Base-by-base conservation (phyloP, 2,329 filamentous ascomycete species). In the Trichoderma breve region DNA sequence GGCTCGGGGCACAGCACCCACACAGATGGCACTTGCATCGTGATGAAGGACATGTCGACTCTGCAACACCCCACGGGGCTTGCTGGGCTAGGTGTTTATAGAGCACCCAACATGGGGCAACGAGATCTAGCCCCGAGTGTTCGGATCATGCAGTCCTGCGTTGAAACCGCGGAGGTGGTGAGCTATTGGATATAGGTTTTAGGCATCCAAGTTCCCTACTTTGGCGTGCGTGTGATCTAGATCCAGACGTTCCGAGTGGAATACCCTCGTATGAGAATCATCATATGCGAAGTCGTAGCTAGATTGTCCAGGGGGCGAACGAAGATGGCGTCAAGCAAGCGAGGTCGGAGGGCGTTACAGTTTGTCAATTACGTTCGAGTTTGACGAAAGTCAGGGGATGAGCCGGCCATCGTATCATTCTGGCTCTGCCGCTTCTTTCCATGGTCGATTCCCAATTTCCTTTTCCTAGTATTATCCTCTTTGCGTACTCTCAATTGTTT, bases 181-280 rank as follows among this genome's bases (percentile, higher is more conserved):
- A 71, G 30, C 60, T 71, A 71, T 64, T 58, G 58, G n/a, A 32
- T 64, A 32, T 71, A 32, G 60, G 15, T 18, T 71, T 71, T 64
- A 71, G 60, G 60, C 68, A 71, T 71, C 68, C 30, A 64, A 57
- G 14, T 58, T 63, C n/a, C 63, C 21, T n/a, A 71, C 60, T 32
- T 36, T 64, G 68, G 60, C 43, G 47, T 62, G 39, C 57, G 24
- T 4, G 15, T 12, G 57, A n/a, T 36, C 57, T 36, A 11, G 67
- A 36, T 30, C 26, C 14, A 61, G 39, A 26, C 36, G 32, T 60
- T 36, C 21, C n/a, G 39, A 34, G 15, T 43, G 26, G 39, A 26
- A 53, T 61, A 21, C 39, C 39, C 64, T 61, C 28, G 30, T 18
- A 28, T 30, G n/a, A 34, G 15, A 36, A n/a, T n/a, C 28, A n/a